Conservation (phyloP, 106 monocot species). For the Dioscorea alata region DNA sequence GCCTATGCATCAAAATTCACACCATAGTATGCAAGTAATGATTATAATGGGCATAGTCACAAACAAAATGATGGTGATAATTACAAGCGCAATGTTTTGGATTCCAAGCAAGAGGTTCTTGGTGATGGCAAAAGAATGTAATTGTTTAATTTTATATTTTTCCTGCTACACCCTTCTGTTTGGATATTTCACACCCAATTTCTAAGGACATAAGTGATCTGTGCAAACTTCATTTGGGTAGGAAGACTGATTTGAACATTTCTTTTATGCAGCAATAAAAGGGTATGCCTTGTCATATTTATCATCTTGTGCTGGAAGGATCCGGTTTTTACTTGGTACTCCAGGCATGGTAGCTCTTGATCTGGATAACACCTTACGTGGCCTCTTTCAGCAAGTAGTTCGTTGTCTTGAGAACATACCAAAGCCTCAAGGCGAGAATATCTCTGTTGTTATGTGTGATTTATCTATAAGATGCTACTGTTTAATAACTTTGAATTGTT, state of each 20-base stretch:
- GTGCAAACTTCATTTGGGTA: background rate
- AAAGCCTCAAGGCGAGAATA: constrained; percentile 85
- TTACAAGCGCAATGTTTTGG: too few relatives aligned
- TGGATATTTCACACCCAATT: too few relatives aligned
- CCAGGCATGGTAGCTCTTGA: constrained; percentile 99
- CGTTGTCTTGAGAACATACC: constrained; percentile 86
- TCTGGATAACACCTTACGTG: constrained; percentile 71
- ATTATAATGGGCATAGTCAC: too few relatives aligned
- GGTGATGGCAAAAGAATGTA: too few relatives aligned
- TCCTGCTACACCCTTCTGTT: too few relatives aligned
- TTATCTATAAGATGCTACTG: constrained; percentile 56
- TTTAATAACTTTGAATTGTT: too few relatives aligned
- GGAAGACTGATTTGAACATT: background rate
- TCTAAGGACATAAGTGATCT: too few relatives aligned
- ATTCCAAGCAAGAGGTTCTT: too few relatives aligned
- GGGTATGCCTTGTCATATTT: constrained; percentile 92
- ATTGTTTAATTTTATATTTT: too few relatives aligned
- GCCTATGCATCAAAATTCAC: too few relatives aligned
- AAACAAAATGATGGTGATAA: too few relatives aligned
- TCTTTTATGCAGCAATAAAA: constrained; percentile 70
- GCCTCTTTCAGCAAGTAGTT: constrained; percentile 90
- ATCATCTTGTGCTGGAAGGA: constrained; percentile 88
- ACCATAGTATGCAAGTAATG: too few relatives aligned
- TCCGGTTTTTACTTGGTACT: constrained; percentile 89
- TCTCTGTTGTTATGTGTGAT: constrained; percentile 66